Evolutionary conservation across 2,329 filamentous ascomycete genomes (phyloP), one percentile per base, ranked within the genome.

Genomic region (Talaromyces sp.): DNA sequence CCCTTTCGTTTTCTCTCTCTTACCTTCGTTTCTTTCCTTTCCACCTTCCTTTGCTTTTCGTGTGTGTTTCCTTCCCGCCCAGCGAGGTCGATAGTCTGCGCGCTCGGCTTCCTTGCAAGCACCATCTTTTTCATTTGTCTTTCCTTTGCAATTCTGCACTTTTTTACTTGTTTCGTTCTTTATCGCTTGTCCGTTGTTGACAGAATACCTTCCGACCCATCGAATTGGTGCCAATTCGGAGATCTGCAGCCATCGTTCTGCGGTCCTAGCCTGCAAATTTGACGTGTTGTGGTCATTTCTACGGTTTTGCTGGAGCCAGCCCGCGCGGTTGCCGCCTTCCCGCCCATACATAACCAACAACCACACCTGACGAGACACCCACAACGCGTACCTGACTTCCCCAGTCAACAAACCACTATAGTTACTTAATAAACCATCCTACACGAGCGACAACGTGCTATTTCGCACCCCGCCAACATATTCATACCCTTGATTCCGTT

Each of bases 61-160:
- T 72, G 61, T 70, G 72, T 47, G 72, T 72, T 73, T 74, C 70
- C 74, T 29, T 59, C 22, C 74, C 74, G 71, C 74, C 71, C 72
- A 71, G 71, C 71, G 72, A 75, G 72, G 61, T 68, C 66, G 65
- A 58, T 45, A 61, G 47, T 63, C 27, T 54, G 63, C 58, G 51
- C 59, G 63, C 62, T 67, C 65, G 58, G 47, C 63, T 65, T 63
- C 63, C 51, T 67, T 61, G 65, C 58, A 58, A 54, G 51, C 65
- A 63, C 47, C 53, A 40, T 62, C 17, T 19, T 60, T 54, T 61
- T 60, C 66, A 60, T 65, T 67, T 65, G 59, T 67, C 60, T 36
- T 58, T 65, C 63, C 31, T 58, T 62, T 67, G 29, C 49, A 34
- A 8, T 53, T 29, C 15, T n/a, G 5, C 51, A 13, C 29, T 10